These are phyloP conservation scores for Lasiodiplodia theobromae DNA, from an alignment of 2,329 filamentous ascomycete genomes.

Conservation along the genomic window DNA sequence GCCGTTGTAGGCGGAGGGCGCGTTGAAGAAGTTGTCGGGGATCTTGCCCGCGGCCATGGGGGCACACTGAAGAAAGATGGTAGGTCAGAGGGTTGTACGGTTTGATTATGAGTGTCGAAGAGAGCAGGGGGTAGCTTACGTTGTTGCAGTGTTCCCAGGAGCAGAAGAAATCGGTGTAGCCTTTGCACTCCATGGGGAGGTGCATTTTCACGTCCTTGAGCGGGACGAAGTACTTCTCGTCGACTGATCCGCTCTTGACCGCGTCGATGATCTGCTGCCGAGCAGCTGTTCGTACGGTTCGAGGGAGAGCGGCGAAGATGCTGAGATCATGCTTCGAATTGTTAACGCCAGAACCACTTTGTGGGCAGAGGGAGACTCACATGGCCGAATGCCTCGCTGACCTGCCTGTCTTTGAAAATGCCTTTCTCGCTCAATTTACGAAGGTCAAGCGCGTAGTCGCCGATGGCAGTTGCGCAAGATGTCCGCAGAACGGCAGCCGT, in stretches of 20 bases:
- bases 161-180: conserved; percentile 67
- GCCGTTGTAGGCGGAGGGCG: conserved; percentile 61
- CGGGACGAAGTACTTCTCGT: conserved; percentile 34
- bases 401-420: neutral
- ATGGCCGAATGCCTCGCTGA: neutral
- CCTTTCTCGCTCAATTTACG: neutral
- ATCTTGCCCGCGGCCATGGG: conserved; percentile 13
- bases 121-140: conserved; percentile 41
- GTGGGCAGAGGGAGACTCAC: neutral
- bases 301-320: conserved; percentile 56
- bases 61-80: neutral
- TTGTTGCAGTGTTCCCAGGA: conserved; percentile 62
- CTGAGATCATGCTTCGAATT: conserved; percentile 48
- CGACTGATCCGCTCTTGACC: conserved; percentile 37
- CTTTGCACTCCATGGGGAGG: conserved; percentile 62
- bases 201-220: conserved; percentile 57
- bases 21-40: conserved; percentile 38
- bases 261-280: conserved; percentile 47
- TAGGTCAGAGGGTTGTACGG: neutral
- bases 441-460: conserved; percentile 18
- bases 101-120: neutral
- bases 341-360: neutral
- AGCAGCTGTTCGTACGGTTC: conserved; percentile 47
- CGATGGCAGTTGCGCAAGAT: conserved; percentile 15
- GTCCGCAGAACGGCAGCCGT: neutral